A percentile compares a stretch with the other conserved stretches of the same genome.
Evolutionary conservation across 139 green algal species (phyloP).

Genomic region (Haematococcus sp.): DNA sequence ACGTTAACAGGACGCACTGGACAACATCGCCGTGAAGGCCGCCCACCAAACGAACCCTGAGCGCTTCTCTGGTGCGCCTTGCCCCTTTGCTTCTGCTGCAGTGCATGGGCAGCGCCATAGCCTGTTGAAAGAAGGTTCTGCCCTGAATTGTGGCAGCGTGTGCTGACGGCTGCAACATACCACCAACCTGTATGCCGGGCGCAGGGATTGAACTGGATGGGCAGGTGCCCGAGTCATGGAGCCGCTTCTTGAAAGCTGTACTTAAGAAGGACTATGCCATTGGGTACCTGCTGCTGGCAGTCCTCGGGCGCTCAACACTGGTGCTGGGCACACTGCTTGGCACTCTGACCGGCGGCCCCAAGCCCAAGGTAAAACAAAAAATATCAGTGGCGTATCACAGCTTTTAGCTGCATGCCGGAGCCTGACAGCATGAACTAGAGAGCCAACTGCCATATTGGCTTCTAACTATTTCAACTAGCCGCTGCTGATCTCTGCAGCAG

Average conservation of each 20-base stretch:
- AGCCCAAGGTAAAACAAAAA: too few relatives aligned
- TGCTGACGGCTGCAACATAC: not conserved
- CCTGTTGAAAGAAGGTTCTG: not conserved
- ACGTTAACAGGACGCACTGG: too few relatives aligned
- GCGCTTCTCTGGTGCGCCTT: too few relatives aligned
- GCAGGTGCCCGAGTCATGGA: not conserved
- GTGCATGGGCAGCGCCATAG: not conserved
- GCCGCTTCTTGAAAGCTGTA: conserved; percentile 1
- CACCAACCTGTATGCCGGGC: not conserved
- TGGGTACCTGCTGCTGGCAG: conserved; percentile 13
- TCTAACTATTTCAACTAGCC: not conserved
- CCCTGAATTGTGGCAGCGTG: not conserved
- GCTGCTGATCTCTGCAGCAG: not conserved
- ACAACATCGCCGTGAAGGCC: too few relatives aligned
- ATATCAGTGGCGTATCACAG: not conserved
- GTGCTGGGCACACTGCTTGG: not conserved
- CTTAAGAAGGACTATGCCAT: conserved; percentile 25
- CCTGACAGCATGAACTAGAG: not conserved
- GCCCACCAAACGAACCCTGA: too few relatives aligned
- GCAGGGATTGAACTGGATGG: not conserved
- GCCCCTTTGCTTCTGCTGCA: too few relatives aligned
- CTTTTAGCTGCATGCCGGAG: not conserved
- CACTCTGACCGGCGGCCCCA: not conserved
- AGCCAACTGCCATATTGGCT: not conserved
- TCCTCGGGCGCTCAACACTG: conserved; percentile 12